Evolutionary conservation across 1,284 basidiomycete species (phyloP).

Genomic region (Trichosporon asahii): DNA sequence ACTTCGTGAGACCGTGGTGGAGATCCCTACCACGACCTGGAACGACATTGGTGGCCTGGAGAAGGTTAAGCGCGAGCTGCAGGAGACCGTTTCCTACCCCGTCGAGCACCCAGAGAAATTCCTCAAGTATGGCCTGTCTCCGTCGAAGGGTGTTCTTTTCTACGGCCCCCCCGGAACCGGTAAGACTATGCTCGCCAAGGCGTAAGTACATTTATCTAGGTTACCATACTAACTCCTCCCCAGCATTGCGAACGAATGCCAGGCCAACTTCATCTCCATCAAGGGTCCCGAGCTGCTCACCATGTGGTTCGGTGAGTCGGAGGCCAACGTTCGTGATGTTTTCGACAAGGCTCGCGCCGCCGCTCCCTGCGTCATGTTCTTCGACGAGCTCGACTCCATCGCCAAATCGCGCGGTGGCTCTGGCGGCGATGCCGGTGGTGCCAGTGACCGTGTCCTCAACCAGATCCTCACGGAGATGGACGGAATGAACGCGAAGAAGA

Average conservation of each 20-base stretch:
- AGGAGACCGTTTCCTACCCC: slow-evolving; percentile 99
- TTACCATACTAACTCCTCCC: background rate
- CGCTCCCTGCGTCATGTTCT: slow-evolving; percentile 99
- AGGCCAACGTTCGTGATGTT: slow-evolving; percentile 98
- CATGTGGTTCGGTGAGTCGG: slow-evolving; percentile 99
- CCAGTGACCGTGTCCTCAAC: slow-evolving; percentile 94
- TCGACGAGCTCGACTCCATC: slow-evolving; percentile 98
- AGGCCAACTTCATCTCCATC: slow-evolving; percentile 68
- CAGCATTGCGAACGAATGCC: slow-evolving; percentile 93
- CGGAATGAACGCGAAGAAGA: slow-evolving; percentile 99
- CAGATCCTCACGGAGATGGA: slow-evolving; percentile 99
- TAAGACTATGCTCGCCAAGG: slow-evolving; percentile 91
- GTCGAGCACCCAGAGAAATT: slow-evolving; percentile 99
- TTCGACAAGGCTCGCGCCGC: slow-evolving; percentile 99
- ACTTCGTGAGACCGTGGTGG: slow-evolving; percentile 91
- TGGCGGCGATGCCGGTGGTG: slow-evolving; percentile 81
- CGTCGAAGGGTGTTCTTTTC: slow-evolving; percentile 93
- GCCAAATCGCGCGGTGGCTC: slow-evolving; percentile 86
- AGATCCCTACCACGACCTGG: slow-evolving; percentile 95
- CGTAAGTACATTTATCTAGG: slow-evolving; percentile 44
- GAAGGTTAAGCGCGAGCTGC: slow-evolving; percentile 98
- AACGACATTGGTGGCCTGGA: slow-evolving; percentile 99
- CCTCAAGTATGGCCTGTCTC: slow-evolving; percentile 99
- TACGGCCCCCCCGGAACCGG: slow-evolving; percentile 95
- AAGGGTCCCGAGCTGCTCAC: slow-evolving; percentile 94